Evolutionary conservation across 768 basidiomycete genomes (phyloP).

Genomic region (Lactarius deliciosus): DNA sequence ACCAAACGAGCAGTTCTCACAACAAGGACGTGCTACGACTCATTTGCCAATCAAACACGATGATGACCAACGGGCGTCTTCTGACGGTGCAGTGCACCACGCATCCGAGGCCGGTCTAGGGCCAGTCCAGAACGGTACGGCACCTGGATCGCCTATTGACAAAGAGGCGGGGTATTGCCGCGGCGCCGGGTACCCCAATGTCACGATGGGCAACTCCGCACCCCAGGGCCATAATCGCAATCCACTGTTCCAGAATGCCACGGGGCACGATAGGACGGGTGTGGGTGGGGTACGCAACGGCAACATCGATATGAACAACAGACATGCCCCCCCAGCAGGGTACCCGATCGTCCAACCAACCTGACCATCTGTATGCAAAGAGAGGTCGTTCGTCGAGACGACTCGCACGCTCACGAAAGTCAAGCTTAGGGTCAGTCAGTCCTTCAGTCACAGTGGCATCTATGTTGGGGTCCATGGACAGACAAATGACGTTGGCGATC

Average conservation of each 20-base stretch:
- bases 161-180: slow-evolving; percentile 17
- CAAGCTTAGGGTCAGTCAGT: slow-evolving; percentile 15
- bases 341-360: slow-evolving; percentile 8
- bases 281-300: slow-evolving; percentile 13
- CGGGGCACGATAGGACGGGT: slow-evolving; percentile 27
- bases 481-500: neutral
- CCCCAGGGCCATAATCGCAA: slow-evolving; percentile 8
- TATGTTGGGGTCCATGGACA: neutral
- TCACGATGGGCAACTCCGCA: slow-evolving; percentile 16
- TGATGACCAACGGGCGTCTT: slow-evolving; percentile 23
- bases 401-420: slow-evolving; percentile 10
- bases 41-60: slow-evolving; percentile 17
- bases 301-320: slow-evolving; percentile 16
- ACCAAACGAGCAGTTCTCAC: slow-evolving; percentile 10
- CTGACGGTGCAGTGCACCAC: slow-evolving; percentile 18
- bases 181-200: slow-evolving; percentile 19
- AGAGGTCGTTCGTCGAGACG: neutral
- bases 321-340: slow-evolving; percentile 8
- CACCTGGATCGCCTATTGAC: slow-evolving; percentile 24
- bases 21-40: slow-evolving; percentile 5
- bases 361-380: slow-evolving; percentile 18
- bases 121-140: slow-evolving; percentile 24
- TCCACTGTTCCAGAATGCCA: slow-evolving; percentile 14
- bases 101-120: slow-evolving; percentile 24
- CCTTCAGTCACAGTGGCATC: neutral